Conservation (phyloP, 371 early-diverging fungal genomes). For the Smittium culicis region DNA sequence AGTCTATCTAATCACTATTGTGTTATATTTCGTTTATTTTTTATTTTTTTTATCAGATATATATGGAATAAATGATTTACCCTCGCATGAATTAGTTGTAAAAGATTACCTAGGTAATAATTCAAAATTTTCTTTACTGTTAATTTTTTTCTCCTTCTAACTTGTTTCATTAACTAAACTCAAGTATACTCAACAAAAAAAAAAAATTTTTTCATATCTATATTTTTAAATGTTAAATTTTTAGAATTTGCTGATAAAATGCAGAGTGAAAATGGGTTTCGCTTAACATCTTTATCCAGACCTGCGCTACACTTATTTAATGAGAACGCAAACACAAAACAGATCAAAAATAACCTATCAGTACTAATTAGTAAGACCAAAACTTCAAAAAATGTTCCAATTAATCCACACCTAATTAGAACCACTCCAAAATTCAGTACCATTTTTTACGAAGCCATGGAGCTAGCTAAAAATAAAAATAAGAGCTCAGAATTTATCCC, state of each 20-base stretch:
- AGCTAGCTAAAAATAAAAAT: background rate
- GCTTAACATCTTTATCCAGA: background rate
- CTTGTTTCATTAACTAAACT: too few relatives aligned
- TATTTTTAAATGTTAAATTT: too few relatives aligned
- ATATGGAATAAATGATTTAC: background rate
- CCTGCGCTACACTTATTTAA: slow-evolving; percentile 4
- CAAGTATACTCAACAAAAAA: too few relatives aligned
- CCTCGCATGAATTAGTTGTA: slow-evolving; percentile 5
- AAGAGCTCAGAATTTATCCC: background rate
- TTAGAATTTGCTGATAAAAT: slow-evolving; percentile 10
- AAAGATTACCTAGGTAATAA: slow-evolving; percentile 1
- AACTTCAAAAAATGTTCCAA: background rate
- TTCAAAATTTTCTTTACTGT: background rate
- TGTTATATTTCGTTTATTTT: too few relatives aligned
- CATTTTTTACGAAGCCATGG: background rate
- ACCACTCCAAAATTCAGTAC: slow-evolving; percentile 4
- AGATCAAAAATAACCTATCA: background rate
- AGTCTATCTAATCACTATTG: too few relatives aligned
- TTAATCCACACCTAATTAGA: background rate
- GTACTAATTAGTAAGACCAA: slow-evolving; percentile 2
- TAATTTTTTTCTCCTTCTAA: background rate
- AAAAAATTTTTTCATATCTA: too few relatives aligned
- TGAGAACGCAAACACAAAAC: background rate
- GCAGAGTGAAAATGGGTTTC: background rate
- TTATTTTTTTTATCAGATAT: slow-evolving; percentile 7